Evolutionary conservation across 331 rosid species (phyloP), one percentile per base, ranked within the genome.

Genomic region (Quercus lobata): DNA sequence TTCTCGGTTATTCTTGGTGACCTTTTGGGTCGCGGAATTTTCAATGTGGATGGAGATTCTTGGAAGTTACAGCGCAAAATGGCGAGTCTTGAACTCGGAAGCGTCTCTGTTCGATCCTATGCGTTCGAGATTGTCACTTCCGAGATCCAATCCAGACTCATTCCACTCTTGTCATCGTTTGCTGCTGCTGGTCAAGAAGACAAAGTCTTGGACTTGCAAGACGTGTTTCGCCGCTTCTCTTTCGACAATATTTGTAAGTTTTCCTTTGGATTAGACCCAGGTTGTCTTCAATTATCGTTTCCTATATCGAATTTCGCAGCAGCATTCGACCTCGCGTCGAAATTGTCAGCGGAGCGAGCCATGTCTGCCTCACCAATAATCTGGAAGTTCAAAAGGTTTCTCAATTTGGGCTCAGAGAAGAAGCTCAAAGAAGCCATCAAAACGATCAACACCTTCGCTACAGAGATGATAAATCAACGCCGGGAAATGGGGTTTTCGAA

Each of bases 1-100:
- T 95, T 95, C 72, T 90, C 98, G 25, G 63, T 82, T 2, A 53
- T 95, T 74, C 97, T 95, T 25, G 97, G 97, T 46, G 97, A 95
- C 56, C 92, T 95, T n/a, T 70, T 95, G 0, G 98, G 98, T 57
- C 85, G 85, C 0, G 97, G 98, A 3, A 95, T 95, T 52, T 95
- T 95, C 89, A 95, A 95, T 17, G 92, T 86, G 15, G 98, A 95
- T 37, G 98, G 97, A 5, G 80, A 90, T 0, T 29, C 83, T 0
- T 95, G 98, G 98, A 79, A 0, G 30, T 95, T 91, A 49, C 98
- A 95, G 30, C 89, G 98, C 14, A 95, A 95, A 63, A 87, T 91
- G 92, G 97, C 98, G 0, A 89, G 97, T 41, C 17, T 90, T 0
- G 98, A 93, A 55, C 93, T 95, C 0, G 99, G 98, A 0, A 90